phyloP scores from a whole-genome alignment of 176 grass and related monocot genomes.

The Themeda triandra region DNA sequence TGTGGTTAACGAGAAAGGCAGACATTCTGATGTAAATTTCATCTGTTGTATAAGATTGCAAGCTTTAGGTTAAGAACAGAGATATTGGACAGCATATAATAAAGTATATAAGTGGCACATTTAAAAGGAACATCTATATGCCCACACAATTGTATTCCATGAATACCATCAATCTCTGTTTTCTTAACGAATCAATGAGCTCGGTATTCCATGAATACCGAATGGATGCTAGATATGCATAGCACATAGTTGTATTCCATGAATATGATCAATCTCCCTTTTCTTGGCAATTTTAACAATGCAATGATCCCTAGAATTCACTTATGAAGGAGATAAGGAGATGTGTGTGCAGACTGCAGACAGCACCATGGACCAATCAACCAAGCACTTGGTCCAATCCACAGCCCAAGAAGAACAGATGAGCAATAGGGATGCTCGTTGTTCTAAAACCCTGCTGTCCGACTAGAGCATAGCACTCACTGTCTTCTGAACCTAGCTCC shows the following conservation, averaged over 20 bases:
- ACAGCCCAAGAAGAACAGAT: background rate
- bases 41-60: background rate
- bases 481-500: slow-evolving; percentile 11
- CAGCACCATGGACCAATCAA: background rate
- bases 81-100: background rate
- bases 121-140: background rate
- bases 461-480: background rate
- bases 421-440: background rate
- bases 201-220: background rate
- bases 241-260: background rate
- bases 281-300: background rate
- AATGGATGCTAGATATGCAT: too few species aligned
- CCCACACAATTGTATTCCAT: too few species aligned
- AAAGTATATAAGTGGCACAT: background rate
- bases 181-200: too few species aligned
- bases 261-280: background rate
- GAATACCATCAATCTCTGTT: too few species aligned
- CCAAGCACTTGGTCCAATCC: background rate
- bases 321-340: too few species aligned
- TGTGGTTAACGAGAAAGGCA: background rate
- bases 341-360: too few species aligned
- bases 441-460: too few species aligned
- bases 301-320: background rate
- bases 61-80: background rate
- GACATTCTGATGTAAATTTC: background rate